phyloP scores from a whole-genome alignment of 2,329 filamentous ascomycete genomes.

The Sporothrix curviconia region DNA sequence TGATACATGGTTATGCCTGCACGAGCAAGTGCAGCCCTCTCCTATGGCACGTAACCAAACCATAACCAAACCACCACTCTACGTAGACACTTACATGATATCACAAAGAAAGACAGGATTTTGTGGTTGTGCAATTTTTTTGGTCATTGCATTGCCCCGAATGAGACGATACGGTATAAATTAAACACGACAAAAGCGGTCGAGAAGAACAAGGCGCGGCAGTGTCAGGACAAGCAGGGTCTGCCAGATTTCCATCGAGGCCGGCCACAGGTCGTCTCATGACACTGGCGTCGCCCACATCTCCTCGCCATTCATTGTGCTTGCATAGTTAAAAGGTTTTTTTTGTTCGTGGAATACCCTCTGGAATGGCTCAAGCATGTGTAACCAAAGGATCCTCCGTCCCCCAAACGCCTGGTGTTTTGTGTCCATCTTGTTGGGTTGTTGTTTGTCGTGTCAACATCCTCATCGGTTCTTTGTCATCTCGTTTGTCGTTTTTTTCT shows the following conservation, averaged over 20 bases:
- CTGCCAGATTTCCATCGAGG: neutral
- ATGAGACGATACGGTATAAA: slow-evolving; percentile 11
- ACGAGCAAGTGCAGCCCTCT: too few relatives aligned
- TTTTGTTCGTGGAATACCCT: neutral
- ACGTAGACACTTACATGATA: too few relatives aligned
- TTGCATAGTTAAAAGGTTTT: slow-evolving; percentile 3
- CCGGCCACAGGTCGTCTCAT: neutral
- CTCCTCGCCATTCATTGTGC: neutral
- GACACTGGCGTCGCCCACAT: neutral
- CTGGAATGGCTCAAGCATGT: neutral
- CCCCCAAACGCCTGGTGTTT: slow-evolving; percentile 15
- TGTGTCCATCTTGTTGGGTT: slow-evolving; percentile 1
- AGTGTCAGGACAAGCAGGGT: neutral
- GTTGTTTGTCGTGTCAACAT: slow-evolving; percentile 7
- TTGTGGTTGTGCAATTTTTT: slow-evolving; percentile 12
- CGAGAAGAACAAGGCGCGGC: neutral
- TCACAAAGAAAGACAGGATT: too few relatives aligned
- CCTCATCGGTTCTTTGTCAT: too few relatives aligned
- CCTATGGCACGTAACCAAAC: too few relatives aligned
- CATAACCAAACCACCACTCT: too few relatives aligned
- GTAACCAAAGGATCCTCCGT: neutral
- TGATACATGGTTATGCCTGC: too few relatives aligned
- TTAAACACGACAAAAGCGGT: neutral
- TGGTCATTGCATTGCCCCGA: slow-evolving; percentile 6
- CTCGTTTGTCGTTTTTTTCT: too few relatives aligned